Conservation (phyloP, 768 basidiomycete genomes). For the Suillus occidentalis region DNA sequence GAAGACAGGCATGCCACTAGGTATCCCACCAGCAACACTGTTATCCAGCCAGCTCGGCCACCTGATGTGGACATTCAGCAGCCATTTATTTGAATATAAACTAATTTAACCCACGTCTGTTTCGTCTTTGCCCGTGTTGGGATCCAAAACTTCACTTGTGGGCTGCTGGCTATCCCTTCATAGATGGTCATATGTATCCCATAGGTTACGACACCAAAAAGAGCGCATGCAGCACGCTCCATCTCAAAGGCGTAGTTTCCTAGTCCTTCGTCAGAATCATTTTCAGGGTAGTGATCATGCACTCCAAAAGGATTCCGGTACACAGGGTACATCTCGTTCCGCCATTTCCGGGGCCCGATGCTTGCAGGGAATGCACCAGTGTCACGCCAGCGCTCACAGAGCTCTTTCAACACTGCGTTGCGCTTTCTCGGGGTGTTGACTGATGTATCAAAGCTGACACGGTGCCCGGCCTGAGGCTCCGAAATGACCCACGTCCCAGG, state of each 20-base stretch:
- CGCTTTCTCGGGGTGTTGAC: conserved; percentile 59
- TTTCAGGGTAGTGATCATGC: conserved; percentile 31
- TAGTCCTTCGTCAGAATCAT: conserved; percentile 24
- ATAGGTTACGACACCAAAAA: conserved; percentile 90
- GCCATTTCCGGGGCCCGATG: conserved; percentile 80
- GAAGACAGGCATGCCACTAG: conserved; percentile 69
- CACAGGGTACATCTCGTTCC: conserved; percentile 79
- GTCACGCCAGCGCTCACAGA: conserved; percentile 79
- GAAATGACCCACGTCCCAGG: conserved; percentile 45
- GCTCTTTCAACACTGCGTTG: conserved; percentile 57
- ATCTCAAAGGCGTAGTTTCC: conserved; percentile 81
- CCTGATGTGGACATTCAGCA: conserved; percentile 37
- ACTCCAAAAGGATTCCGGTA: conserved; percentile 69
- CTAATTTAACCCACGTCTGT: conserved; percentile 65
- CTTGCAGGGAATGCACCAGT: conserved; percentile 54
- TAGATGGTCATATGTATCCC: conserved; percentile 90
- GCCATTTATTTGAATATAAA: too few relatives aligned
- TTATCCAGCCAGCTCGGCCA: conserved; percentile 91
- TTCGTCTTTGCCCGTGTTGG: conserved; percentile 85
- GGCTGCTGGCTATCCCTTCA: conserved; percentile 36
- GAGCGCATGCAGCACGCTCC: conserved; percentile 84
- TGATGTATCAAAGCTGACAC: conserved; percentile 51
- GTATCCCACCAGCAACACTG: conserved; percentile 88
- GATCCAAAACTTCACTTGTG: conserved; percentile 70
- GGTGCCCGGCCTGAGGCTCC: conserved; percentile 22